These are phyloP conservation scores for Sugiyamaella sp. DNA, from an alignment of 1,139 yeast species.

Conservation along the genomic window DNA sequence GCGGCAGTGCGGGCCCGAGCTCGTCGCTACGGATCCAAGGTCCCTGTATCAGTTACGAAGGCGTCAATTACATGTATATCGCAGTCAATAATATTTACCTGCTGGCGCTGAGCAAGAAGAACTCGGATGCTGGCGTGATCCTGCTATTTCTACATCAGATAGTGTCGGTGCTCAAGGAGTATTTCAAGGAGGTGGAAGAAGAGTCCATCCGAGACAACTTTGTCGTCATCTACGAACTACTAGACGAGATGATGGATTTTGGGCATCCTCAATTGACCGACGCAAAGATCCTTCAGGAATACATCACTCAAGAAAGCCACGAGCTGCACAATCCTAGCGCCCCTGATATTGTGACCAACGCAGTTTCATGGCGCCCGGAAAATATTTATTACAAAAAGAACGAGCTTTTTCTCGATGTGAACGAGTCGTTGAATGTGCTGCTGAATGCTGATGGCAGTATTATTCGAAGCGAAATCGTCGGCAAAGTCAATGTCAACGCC, in stretches of 20 bases:
- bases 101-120: conserved; percentile 76
- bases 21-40: conserved; percentile 45
- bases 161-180: conserved; percentile 77
- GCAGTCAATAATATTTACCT: conserved; percentile 82
- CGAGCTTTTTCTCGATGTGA: conserved; percentile 95
- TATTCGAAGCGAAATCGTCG: conserved; percentile 80
- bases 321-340: conserved; percentile 57
- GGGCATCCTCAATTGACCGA: conserved; percentile 96
- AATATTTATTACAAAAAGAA: conserved; percentile 90
- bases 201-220: conserved; percentile 94
- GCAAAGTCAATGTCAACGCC: conserved; percentile 79
- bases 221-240: conserved; percentile 85
- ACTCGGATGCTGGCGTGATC: conserved; percentile 78
- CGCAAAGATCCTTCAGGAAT: conserved; percentile 76
- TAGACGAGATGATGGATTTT: conserved; percentile 97
- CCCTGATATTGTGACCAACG: conserved; percentile 55
- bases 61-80: conserved; percentile 79
- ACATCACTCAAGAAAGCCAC: conserved; percentile 51
- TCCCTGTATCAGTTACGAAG: conserved; percentile 79
- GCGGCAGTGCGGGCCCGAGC: conserved; percentile 13
- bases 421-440: conserved; percentile 86
- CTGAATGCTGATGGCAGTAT: conserved; percentile 68
- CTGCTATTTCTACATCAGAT: conserved; percentile 76
- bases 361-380: conserved; percentile 94
- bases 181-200: conserved; percentile 86